Conservation (phyloP, 352 stramenopile genomes). For the Pythium inflatum region DNA sequence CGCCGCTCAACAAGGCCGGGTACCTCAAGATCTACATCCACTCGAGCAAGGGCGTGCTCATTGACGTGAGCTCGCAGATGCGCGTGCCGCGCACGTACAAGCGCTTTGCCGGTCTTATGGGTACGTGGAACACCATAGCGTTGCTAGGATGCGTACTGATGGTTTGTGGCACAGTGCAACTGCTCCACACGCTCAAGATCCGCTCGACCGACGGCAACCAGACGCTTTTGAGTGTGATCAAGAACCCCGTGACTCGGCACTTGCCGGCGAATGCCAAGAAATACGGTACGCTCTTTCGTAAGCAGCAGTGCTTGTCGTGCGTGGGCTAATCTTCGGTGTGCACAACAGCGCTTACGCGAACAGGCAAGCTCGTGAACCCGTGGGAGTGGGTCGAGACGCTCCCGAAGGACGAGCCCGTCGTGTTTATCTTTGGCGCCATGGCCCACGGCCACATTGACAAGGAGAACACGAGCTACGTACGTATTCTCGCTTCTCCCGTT, state of each 20-base stretch:
- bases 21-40: slow-evolving; percentile 98
- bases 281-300: slow-evolving; percentile 71
- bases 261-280: slow-evolving; percentile 95
- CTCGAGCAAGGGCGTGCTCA: slow-evolving; percentile 96
- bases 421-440: slow-evolving; percentile 98
- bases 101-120: slow-evolving; percentile 96
- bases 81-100: slow-evolving; percentile 99
- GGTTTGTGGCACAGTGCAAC: slow-evolving; percentile 89
- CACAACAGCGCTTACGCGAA: slow-evolving; percentile 92
- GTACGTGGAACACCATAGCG: slow-evolving; percentile 37
- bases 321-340: not conserved
- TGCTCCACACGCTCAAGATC: slow-evolving; percentile 99
- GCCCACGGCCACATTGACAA: slow-evolving; percentile 95
- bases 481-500: slow-evolving; percentile 21
- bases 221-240: slow-evolving; percentile 99
- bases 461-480: slow-evolving; percentile 97
- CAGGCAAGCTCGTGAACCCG: slow-evolving; percentile 95
- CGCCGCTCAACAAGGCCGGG: slow-evolving; percentile 99
- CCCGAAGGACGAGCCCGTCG: slow-evolving; percentile 91
- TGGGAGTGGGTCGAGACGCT: slow-evolving; percentile 94
- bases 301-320: not conserved
- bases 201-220: slow-evolving; percentile 96
- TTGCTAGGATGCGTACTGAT: too few relatives aligned
- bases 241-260: slow-evolving; percentile 98
- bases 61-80: slow-evolving; percentile 98